Conservation (phyloP, 1,284 basidiomycete genomes). For the Xerocomus cyaneibrunnescens region DNA sequence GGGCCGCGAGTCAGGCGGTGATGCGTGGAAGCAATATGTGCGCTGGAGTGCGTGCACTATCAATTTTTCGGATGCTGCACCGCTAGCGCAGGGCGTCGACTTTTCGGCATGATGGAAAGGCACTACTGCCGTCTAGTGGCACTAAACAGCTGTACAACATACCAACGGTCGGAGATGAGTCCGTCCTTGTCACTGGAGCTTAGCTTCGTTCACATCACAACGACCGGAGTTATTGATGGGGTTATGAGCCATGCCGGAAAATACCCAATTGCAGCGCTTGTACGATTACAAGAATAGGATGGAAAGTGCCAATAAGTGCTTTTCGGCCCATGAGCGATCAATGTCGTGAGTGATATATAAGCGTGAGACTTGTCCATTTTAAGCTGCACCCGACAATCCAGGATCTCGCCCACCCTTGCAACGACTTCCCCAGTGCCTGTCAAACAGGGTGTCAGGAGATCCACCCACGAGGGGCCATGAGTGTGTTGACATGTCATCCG, state of each 20-base stretch:
- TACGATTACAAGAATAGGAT: constrained; percentile 28
- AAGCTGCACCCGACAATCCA: constrained; percentile 33
- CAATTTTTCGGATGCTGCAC: constrained; percentile 88
- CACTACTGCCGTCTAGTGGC: not conserved
- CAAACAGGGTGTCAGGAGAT: constrained; percentile 35
- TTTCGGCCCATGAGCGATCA: constrained; percentile 35
- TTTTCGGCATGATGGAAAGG: constrained; percentile 52
- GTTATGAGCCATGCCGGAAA: constrained; percentile 9
- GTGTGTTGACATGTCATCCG: constrained; percentile 38
- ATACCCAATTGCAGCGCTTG: constrained; percentile 11
- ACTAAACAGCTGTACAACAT: constrained; percentile 14
- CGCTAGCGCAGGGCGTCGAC: constrained; percentile 89
- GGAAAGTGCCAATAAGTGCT: constrained; percentile 14
- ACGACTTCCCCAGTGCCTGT: constrained; percentile 31
- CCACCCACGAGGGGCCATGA: constrained; percentile 30
- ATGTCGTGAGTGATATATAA: constrained; percentile 37
- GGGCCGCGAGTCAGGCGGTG: constrained; percentile 96
- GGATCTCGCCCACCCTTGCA: constrained; percentile 30
- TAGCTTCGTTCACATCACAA: constrained; percentile 29
- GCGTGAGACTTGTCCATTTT: constrained; percentile 33
- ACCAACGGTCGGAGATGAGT: constrained; percentile 11
- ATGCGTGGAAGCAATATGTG: constrained; percentile 95
- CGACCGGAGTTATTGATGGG: constrained; percentile 16
- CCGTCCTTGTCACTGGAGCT: constrained; percentile 15
- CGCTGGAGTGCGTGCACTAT: constrained; percentile 90